Conservation (phyloP, 306 rosid genomes). For the Lagenaria siceraria region DNA sequence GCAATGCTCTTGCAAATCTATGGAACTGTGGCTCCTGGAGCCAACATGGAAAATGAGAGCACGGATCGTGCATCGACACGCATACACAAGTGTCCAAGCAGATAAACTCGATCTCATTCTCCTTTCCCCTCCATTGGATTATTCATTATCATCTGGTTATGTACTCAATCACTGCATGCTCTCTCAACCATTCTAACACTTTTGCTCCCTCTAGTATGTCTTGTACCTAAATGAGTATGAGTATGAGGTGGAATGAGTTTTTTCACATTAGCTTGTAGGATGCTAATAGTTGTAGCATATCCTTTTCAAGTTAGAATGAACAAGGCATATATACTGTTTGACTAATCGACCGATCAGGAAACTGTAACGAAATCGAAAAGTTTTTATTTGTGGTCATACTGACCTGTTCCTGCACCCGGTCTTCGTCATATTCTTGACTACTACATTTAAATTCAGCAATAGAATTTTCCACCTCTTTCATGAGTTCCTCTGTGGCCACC, state of each 20-base stretch:
- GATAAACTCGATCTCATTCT: not conserved
- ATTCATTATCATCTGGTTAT: constrained; percentile 31
- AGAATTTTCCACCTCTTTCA: constrained; percentile 90
- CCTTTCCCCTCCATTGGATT: not conserved
- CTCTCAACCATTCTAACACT: constrained; percentile 97
- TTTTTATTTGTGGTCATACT: constrained; percentile 1
- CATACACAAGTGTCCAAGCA: not conserved
- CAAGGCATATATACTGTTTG: not conserved
- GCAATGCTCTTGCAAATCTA: not conserved
- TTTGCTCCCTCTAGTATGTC: constrained; percentile 95
- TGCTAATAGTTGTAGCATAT: not conserved
- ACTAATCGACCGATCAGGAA: not conserved
- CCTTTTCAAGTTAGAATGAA: not conserved
- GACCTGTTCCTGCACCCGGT: constrained; percentile 75
- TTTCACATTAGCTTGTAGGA: not conserved
- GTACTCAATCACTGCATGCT: constrained; percentile 59
- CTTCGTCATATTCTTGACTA: constrained; percentile 78
- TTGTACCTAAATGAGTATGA: constrained; percentile 48
- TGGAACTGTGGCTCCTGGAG: not conserved
- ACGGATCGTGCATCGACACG: not conserved
- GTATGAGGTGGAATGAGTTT: not conserved
- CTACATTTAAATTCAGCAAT: constrained; percentile 68
- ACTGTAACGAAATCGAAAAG: not conserved
- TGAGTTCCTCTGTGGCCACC: constrained; percentile 69
- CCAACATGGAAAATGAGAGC: not conserved